These are phyloP conservation scores for Rhizopus arrhizus DNA, from an alignment of 371 early-diverging fungal genomes.

Conservation along the genomic window DNA sequence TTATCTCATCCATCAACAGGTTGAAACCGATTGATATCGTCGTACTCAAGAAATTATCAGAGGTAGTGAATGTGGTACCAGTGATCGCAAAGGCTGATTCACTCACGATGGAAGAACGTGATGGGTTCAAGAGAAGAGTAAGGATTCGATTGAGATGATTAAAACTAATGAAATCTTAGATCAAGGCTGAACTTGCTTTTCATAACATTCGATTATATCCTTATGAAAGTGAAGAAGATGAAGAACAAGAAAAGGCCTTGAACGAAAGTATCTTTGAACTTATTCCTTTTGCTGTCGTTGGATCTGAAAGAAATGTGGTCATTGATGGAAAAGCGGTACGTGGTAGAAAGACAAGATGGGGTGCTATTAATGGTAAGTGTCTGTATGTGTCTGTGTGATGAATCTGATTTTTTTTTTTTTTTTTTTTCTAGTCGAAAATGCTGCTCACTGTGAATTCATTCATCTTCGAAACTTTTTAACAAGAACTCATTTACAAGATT, in stretches of 20 bases:
- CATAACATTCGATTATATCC: conserved; percentile 92
- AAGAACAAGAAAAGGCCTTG: conserved; percentile 72
- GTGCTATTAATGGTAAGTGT: conserved; percentile 61
- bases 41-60: conserved; percentile 72
- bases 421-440: conserved; percentile 63
- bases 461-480: conserved; percentile 87
- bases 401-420: not conserved
- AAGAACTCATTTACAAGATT: conserved; percentile 81
- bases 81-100: conserved; percentile 88
- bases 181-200: conserved; percentile 89
- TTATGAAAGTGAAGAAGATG: conserved; percentile 73
- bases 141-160: conserved; percentile 17
- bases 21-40: conserved; percentile 81
- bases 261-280: conserved; percentile 75
- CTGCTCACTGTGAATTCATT: conserved; percentile 76
- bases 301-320: conserved; percentile 79
- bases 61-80: conserved; percentile 83
- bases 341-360: conserved; percentile 70
- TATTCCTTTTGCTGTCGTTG: conserved; percentile 85
- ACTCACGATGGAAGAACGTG: conserved; percentile 77
- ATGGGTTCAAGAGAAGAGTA: conserved; percentile 71
- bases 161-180: conserved; percentile 32
- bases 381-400: not conserved
- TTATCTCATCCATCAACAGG: conserved; percentile 33
- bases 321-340: conserved; percentile 80